Percentiles rank a stretch among this genome's conserved stretches.
Evolutionary conservation across 108 stramenopile species (phyloP).

Genomic region (Cyclotella cryptica): DNA sequence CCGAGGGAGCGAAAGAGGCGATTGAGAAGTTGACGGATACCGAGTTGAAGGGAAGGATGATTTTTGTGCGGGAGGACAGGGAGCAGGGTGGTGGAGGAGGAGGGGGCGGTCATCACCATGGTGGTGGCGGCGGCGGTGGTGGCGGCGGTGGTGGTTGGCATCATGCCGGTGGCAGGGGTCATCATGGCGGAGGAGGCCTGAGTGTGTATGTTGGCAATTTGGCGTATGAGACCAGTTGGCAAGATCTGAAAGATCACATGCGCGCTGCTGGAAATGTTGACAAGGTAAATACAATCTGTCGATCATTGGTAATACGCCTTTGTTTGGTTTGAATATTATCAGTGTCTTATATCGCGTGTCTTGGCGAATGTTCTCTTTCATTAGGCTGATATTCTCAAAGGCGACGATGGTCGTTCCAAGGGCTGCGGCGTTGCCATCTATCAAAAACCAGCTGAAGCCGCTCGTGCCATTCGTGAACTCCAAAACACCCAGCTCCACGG

Average conservation of each 20-base stretch:
- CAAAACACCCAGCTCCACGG: constrained; percentile 84
- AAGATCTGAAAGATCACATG: constrained; percentile 97
- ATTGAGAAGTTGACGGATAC: constrained; percentile 78
- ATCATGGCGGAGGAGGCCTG: constrained; percentile 39
- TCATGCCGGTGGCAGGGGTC: constrained; percentile 10
- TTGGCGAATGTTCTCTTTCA: constrained; percentile 8
- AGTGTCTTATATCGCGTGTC: background rate
- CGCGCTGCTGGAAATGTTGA: constrained; percentile 89
- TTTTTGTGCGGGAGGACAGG: constrained; percentile 68
- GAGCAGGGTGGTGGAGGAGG: constrained; percentile 57
- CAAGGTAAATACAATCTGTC: constrained; percentile 53
- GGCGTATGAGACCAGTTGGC: constrained; percentile 86
- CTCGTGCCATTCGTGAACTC: constrained; percentile 85
- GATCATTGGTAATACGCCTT: no score
- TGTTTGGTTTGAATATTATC: background rate
- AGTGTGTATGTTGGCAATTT: constrained; percentile 90
- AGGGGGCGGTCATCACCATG: constrained; percentile 41
- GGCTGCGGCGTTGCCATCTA: constrained; percentile 95
- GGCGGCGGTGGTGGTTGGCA: constrained; percentile 46
- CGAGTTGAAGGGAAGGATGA: constrained; percentile 65
- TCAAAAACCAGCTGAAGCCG: constrained; percentile 88
- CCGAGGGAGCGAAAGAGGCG: constrained; percentile 67
- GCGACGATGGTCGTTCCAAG: constrained; percentile 81
- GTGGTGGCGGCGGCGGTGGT: constrained; percentile 46
- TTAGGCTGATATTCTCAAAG: constrained; percentile 85